Conservation (phyloP, 768 basidiomycete species). For the Suillus clintonianus region DNA sequence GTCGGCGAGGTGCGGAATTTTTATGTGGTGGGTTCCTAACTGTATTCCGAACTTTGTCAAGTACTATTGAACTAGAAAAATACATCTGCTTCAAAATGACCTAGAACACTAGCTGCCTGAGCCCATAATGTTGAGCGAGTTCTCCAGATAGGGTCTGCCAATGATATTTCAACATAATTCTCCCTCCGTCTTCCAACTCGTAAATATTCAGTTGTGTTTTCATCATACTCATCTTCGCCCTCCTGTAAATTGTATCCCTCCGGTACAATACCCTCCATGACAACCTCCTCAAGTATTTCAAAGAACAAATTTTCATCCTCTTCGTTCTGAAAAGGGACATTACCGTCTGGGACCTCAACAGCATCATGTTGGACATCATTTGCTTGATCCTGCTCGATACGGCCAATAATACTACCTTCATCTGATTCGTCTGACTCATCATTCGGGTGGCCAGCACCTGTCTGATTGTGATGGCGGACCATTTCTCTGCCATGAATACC, state of each 20-base stretch:
- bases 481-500: neutral
- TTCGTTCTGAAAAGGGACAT: neutral
- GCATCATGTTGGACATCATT: neutral
- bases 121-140: no score
- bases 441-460: neutral
- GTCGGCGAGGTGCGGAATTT: neutral
- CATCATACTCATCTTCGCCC: no score
- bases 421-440: neutral
- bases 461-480: neutral
- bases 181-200: no score
- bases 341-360: neutral
- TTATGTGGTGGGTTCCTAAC: neutral
- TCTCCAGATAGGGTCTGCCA: no score
- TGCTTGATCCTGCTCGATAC: neutral
- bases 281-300: neutral
- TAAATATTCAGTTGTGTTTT: no score
- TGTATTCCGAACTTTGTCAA: neutral
- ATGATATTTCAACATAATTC: no score
- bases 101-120: no score
- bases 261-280: neutral
- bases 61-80: neutral
- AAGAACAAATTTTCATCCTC: neutral
- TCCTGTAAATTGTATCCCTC: no score
- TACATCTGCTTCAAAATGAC: no score
- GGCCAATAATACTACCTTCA: neutral